Conservation (phyloP, 2,329 filamentous ascomycete genomes). For the Fusarium begoniae region DNA sequence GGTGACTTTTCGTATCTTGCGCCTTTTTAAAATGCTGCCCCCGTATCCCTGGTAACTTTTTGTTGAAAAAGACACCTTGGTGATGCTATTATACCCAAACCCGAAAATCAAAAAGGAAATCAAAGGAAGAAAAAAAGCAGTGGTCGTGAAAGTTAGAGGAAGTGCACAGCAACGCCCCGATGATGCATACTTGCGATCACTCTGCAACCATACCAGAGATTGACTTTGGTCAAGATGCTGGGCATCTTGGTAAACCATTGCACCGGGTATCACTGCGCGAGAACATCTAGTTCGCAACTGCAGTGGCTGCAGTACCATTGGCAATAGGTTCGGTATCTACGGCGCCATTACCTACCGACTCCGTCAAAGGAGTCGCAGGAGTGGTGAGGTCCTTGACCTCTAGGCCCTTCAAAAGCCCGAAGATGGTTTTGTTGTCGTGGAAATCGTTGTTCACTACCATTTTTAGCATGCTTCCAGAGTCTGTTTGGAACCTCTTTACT, state of each 20-base stretch:
- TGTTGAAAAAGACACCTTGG: slow-evolving; percentile 53
- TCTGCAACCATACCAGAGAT: slow-evolving; percentile 8
- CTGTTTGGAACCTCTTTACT: slow-evolving; percentile 46
- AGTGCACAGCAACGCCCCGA: slow-evolving; percentile 27
- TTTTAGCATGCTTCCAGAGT: not conserved
- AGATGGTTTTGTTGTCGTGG: slow-evolving; percentile 83
- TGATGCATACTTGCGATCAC: slow-evolving; percentile 25
- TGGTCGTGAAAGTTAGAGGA: slow-evolving; percentile 25
- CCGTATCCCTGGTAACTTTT: slow-evolving; percentile 50
- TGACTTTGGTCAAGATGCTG: slow-evolving; percentile 5
- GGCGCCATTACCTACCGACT: slow-evolving; percentile 27
- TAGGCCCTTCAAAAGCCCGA: slow-evolving; percentile 84
- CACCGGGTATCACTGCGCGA: not conserved
- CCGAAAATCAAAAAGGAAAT: slow-evolving; percentile 11
- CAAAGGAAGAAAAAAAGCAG: slow-evolving; percentile 9
- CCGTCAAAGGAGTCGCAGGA: slow-evolving; percentile 41
- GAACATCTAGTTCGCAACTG: slow-evolving; percentile 26
- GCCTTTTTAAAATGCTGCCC: slow-evolving; percentile 41
- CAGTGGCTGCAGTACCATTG: slow-evolving; percentile 17
- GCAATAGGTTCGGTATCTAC: slow-evolving; percentile 8
- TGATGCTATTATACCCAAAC: slow-evolving; percentile 42
- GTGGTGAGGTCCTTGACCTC: slow-evolving; percentile 71
- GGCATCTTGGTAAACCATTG: not conserved
- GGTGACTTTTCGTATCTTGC: slow-evolving; percentile 39
- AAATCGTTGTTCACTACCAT: slow-evolving; percentile 93